Conservation (phyloP, 345 rosid genomes). For the Erucastrum elatum region DNA sequence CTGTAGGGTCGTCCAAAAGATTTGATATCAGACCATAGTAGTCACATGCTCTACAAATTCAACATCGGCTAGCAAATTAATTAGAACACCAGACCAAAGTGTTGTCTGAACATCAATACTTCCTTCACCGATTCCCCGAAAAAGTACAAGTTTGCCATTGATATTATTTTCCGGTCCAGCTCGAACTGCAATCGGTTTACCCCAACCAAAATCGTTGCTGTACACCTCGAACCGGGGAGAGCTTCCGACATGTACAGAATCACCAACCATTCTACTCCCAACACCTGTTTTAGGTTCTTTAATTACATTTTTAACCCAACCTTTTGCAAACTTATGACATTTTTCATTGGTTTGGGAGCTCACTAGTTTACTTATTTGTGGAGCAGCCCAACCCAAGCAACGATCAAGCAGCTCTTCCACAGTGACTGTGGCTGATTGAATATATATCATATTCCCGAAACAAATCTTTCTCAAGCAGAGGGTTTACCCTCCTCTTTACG, state of each 20-base stretch:
- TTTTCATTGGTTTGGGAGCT: neutral
- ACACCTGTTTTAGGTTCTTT: neutral
- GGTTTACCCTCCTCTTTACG: slow-evolving; percentile 23
- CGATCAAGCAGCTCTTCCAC: slow-evolving; percentile 11
- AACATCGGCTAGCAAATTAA: neutral
- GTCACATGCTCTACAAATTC: neutral
- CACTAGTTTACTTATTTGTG: neutral
- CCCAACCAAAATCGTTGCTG: neutral
- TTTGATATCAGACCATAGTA: neutral
- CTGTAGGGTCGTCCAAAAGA: no score
- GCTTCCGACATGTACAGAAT: neutral
- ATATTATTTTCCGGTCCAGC: neutral
- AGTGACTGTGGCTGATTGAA: neutral
- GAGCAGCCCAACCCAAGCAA: neutral
- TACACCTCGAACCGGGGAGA: neutral
- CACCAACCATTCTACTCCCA: neutral
- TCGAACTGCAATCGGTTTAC: neutral
- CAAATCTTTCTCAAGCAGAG: slow-evolving; percentile 4
- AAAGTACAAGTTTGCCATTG: neutral
- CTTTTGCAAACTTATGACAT: neutral
- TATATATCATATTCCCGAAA: neutral
- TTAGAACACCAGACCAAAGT: neutral
- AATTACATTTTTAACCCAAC: neutral
- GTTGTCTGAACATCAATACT: neutral
- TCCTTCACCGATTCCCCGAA: neutral